These are phyloP conservation scores for Teratosphaeria destructans DNA, from an alignment of 2,329 filamentous ascomycete genomes.

Conservation along the genomic window DNA sequence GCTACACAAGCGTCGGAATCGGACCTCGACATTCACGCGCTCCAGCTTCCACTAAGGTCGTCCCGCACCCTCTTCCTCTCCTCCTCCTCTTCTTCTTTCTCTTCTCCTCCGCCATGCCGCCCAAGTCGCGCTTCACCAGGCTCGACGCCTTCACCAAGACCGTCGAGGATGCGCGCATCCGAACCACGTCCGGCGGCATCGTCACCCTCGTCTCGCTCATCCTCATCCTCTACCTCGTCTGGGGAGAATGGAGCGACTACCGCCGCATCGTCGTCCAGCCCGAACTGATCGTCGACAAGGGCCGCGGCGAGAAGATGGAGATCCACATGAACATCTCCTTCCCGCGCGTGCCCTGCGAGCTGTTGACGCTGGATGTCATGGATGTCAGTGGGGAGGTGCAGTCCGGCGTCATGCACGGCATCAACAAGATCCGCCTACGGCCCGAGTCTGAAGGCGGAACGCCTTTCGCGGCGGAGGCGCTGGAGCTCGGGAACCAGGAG, in stretches of 20 bases:
- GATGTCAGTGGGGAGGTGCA: conserved; percentile 97
- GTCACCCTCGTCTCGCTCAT: conserved; percentile 87
- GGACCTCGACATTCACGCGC: not conserved
- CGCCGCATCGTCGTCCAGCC: conserved; percentile 75
- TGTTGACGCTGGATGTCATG: conserved; percentile 96
- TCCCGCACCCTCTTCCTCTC: not conserved
- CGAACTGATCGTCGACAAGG: conserved; percentile 92
- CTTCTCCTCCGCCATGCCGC: conserved; percentile 51
- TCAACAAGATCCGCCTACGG: conserved; percentile 78
- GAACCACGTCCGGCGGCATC: conserved; percentile 89
- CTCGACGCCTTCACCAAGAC: conserved; percentile 99
- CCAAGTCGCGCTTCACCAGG: conserved; percentile 88
- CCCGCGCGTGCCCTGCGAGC: conserved; percentile 84
- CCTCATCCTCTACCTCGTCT: conserved; percentile 76
- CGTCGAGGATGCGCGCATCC: conserved; percentile 91
- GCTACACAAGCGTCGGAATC: not conserved
- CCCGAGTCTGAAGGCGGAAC: conserved; percentile 63
- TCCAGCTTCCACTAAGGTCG: not conserved
- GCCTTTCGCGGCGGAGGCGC: conserved; percentile 58
- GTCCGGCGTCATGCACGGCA: conserved; percentile 82
- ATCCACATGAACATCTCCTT: conserved; percentile 98
- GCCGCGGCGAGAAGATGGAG: conserved; percentile 96
- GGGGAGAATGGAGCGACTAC: conserved; percentile 96
- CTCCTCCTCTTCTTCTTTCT: not conserved
- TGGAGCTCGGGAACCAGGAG: conserved; percentile 61